These are phyloP conservation scores for Hydnum rufescens DNA, from an alignment of 768 basidiomycete genomes.

Conservation along the genomic window DNA sequence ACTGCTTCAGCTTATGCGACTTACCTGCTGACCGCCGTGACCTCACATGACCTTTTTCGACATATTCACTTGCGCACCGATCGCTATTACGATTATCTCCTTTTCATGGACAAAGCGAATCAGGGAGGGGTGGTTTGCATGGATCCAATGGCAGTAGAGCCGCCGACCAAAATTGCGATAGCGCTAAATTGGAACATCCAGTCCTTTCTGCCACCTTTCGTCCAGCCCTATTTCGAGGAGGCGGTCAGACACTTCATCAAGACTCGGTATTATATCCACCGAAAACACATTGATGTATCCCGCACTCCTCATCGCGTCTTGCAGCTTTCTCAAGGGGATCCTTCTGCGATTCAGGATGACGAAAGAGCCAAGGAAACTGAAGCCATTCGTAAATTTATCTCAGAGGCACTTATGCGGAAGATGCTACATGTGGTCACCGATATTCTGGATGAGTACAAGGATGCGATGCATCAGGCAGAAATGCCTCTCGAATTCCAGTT, in stretches of 20 bases:
- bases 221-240: constrained; percentile 56
- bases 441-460: constrained; percentile 33
- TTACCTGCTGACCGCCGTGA: constrained; percentile 85
- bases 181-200: constrained; percentile 72
- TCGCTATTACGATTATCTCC: constrained; percentile 78
- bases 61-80: constrained; percentile 74
- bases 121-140: constrained; percentile 77
- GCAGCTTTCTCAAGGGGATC: constrained; percentile 35
- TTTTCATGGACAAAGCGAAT: constrained; percentile 94
- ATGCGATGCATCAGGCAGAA: constrained; percentile 32
- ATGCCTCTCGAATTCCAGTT: constrained; percentile 45
- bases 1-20: constrained; percentile 91
- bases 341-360: constrained; percentile 38
- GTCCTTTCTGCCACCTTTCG: constrained; percentile 63
- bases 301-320: constrained; percentile 57
- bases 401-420: constrained; percentile 59
- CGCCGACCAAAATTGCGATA: constrained; percentile 51
- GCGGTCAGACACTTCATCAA: constrained; percentile 68
- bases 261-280: constrained; percentile 59
- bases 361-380: constrained; percentile 52
- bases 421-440: constrained; percentile 47
- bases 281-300: constrained; percentile 34
- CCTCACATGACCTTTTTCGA: constrained; percentile 86
- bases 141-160: constrained; percentile 47
- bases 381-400: constrained; percentile 51